These are phyloP conservation scores for Diplodia intermedia DNA, from an alignment of 2,329 filamentous ascomycete species.

Conservation along the genomic window DNA sequence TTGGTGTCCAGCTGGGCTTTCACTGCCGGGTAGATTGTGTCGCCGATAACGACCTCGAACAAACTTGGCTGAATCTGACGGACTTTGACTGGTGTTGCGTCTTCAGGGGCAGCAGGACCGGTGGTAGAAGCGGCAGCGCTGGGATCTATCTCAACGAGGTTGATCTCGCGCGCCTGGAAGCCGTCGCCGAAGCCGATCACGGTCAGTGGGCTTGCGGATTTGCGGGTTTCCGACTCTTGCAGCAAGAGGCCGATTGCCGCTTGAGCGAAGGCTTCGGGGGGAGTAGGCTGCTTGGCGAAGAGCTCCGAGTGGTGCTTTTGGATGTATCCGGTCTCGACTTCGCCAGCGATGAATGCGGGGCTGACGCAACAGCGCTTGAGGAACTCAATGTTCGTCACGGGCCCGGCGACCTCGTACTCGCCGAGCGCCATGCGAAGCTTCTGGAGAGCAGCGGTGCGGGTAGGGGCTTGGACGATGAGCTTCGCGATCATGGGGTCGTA, in stretches of 20 bases:
- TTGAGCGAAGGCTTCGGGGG: conserved; percentile 81
- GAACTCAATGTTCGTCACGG: conserved; percentile 96
- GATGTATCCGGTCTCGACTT: conserved; percentile 96
- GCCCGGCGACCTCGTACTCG: conserved; percentile 89
- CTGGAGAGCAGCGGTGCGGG: conserved; percentile 79
- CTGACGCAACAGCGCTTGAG: conserved; percentile 85
- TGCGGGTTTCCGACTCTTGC: conserved; percentile 45
- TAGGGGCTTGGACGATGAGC: conserved; percentile 85
- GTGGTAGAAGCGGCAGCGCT: conserved; percentile 2
- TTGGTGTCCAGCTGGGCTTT: conserved; percentile 56
- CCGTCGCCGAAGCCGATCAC: conserved; percentile 64
- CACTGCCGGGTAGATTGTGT: conserved; percentile 51
- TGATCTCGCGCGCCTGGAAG: conserved; percentile 69
- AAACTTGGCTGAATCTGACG: conserved; percentile 58
- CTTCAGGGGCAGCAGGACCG: conserved; percentile 52
- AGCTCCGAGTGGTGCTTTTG: conserved; percentile 83
- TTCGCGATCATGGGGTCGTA: conserved; percentile 99
- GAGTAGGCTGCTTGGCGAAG: conserved; percentile 68
- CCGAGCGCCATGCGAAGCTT: conserved; percentile 82
- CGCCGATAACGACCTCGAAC: conserved; percentile 59
- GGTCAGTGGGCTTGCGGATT: conserved; percentile 32
- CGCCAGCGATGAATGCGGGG: conserved; percentile 80
- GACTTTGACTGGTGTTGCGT: conserved; percentile 56
- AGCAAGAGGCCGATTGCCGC: conserved; percentile 78
- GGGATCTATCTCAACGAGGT: conserved; percentile 53